Evolutionary conservation across 305 asterid species (phyloP), one percentile per base, ranked within the genome.

Genomic region (Rubia peregrina): DNA sequence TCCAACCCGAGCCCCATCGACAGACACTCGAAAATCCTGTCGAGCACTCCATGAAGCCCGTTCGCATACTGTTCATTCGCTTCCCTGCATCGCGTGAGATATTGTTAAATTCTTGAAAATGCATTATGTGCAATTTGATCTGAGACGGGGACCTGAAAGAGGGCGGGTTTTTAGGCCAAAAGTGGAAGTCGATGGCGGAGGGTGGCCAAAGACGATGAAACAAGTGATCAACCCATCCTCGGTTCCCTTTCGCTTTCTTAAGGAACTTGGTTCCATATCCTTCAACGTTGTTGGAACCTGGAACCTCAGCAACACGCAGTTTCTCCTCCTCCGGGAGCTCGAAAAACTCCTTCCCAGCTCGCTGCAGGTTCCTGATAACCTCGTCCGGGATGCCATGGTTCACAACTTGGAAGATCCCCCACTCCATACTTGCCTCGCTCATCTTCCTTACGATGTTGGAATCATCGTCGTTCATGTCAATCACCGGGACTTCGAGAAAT

Each of bases 211-310:
- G 67, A 80, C 49, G 80, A 57, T 87, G 90, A 69, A 89, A 89
- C 84, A 89, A 71, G 67, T 87, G 92, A 73, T 86, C 95, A 19
- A 87, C 92, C 95, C 95, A 89, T 8, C 95, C 90, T 71, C 73
- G 85, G 49, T 83, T 86, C 17, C 88, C 87, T 13, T 79, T 86
- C 14, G 75, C 44, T 68, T 83, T 87, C 38, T 84, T 83, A 7
- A 82, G 89, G 72, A 89, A 68, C 4, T 30, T 63, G 1, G 88
- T 79, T 13, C 92, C 92, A 64, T 87, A 89, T 0, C 92, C 92
- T 79, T 88, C 90, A 17, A 88, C 56, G 48, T 80, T 70, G 24
- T 65, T 69, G 14, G 83, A 70, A 1, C 77, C 82, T 0, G 84
- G 85, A 41, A 81, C 73, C 69, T 85, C 86, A 0, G 90, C 95